Conservation (phyloP, 2,329 filamentous ascomycete species). For the Fonsecaea pedrosoi region DNA sequence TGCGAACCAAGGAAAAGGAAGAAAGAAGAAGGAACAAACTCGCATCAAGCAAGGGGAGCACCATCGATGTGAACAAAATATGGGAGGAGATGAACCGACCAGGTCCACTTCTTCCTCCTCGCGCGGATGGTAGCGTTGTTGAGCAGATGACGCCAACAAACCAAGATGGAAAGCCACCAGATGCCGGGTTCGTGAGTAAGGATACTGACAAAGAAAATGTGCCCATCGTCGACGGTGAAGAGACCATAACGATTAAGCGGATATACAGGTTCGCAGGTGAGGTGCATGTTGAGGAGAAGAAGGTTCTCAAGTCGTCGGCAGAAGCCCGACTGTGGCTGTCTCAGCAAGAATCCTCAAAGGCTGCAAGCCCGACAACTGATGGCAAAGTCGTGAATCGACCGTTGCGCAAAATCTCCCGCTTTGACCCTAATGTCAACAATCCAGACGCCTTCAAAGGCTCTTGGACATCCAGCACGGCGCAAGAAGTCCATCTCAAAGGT, state of each 20-base stretch:
- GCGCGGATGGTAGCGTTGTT: constrained; percentile 26
- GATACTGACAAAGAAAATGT: constrained; percentile 40
- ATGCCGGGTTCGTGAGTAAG: constrained; percentile 21
- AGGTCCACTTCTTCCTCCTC: constrained; percentile 32
- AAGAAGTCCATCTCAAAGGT: constrained; percentile 49
- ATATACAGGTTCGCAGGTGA: constrained; percentile 66
- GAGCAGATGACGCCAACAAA: constrained; percentile 26
- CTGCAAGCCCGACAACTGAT: constrained; percentile 33
- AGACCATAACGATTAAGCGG: constrained; percentile 62
- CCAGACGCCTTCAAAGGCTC: constrained; percentile 43
- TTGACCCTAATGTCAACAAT: constrained; percentile 51
- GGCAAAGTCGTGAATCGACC: constrained; percentile 47
- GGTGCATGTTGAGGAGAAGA: constrained; percentile 60
- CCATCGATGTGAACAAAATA: constrained; percentile 62
- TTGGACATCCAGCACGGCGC: constrained; percentile 38
- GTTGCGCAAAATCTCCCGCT: constrained; percentile 52
- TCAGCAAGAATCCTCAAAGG: constrained; percentile 48
- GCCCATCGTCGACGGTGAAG: constrained; percentile 43
- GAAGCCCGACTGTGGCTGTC: constrained; percentile 63
- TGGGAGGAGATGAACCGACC: constrained; percentile 60
- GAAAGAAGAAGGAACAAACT: constrained; percentile 57
- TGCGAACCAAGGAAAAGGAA: constrained; percentile 57
- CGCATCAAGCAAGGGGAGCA: constrained; percentile 57
- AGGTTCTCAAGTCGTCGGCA: constrained; percentile 60
- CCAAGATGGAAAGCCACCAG: background rate